These are phyloP conservation scores for Fennellomyces sp. DNA, from an alignment of 371 early-diverging fungal species.

Conservation along the genomic window DNA sequence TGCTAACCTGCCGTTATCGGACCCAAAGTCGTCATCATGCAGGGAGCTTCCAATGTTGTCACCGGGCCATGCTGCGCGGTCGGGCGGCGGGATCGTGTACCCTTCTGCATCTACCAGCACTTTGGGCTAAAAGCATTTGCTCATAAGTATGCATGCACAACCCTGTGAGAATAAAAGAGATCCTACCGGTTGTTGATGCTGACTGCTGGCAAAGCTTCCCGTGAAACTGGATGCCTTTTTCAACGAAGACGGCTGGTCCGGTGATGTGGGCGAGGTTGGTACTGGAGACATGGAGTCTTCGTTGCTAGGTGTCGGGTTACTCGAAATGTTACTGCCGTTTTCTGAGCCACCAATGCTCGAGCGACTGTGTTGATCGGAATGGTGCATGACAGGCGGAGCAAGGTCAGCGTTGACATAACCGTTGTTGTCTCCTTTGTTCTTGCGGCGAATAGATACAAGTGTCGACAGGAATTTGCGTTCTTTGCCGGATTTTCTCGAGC, in stretches of 20 bases:
- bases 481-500: constrained; percentile 13
- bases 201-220: constrained; percentile 27
- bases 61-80: constrained; percentile 50
- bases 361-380: constrained; percentile 12
- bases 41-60: background rate
- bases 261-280: constrained; percentile 22
- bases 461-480: constrained; percentile 31
- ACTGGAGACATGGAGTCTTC: constrained; percentile 13
- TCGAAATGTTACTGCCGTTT: constrained; percentile 10
- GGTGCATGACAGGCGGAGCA: constrained; percentile 13
- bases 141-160: background rate
- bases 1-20: constrained; percentile 27
- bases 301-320: background rate
- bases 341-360: constrained; percentile 11
- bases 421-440: constrained; percentile 17
- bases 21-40: constrained; percentile 17
- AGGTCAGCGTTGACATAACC: constrained; percentile 20
- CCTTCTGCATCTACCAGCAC: constrained; percentile 47
- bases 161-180: background rate
- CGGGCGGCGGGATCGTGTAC: constrained; percentile 55
- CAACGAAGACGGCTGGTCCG: constrained; percentile 17
- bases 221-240: constrained; percentile 33
- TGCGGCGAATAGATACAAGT: constrained; percentile 40
- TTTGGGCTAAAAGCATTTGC: constrained; percentile 5
- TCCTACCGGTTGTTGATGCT: constrained; percentile 4